A percentile compares a stretch with the other conserved stretches of the same genome.
Evolutionary conservation across 179 eudicot species (phyloP).

Genomic region (Corrigiola litoralis): DNA sequence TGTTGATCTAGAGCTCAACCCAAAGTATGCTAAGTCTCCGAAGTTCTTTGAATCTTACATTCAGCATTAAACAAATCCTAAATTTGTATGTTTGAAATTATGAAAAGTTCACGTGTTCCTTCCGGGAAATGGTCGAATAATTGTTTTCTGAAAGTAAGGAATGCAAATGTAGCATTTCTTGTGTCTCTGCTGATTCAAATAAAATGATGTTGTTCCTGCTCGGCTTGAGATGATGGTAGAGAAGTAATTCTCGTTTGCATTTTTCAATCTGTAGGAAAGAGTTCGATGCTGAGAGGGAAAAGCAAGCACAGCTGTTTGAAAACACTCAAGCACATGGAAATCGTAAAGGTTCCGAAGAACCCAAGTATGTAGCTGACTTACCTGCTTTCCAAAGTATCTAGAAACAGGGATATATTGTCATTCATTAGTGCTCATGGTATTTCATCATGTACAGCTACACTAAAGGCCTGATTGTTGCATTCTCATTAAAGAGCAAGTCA

Average conservation of each 20-base stretch:
- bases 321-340: constrained; percentile 32
- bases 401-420: background rate
- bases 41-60: background rate
- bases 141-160: background rate
- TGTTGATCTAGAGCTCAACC: constrained; percentile 62
- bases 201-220: too few species aligned
- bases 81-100: too few species aligned
- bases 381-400: background rate
- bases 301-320: constrained; percentile 46
- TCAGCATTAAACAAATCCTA: background rate
- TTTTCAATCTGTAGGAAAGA: constrained; percentile 81
- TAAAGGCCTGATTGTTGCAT: constrained; percentile 83
- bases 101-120: background rate
- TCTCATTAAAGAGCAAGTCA: constrained; percentile 58
- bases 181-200: too few species aligned
- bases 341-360: constrained; percentile 41
- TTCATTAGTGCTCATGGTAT: background rate
- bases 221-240: too few species aligned
- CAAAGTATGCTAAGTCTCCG: constrained; percentile 49
- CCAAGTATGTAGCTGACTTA: constrained; percentile 16
- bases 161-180: background rate
- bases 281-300: constrained; percentile 70
- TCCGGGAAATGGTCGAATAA: too few species aligned
- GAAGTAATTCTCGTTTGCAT: background rate
- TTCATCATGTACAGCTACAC: constrained; percentile 52